Evolutionary conservation across 106 monocot genomes (phyloP).

Genomic region (Phalaenopsis aphrodite): DNA sequence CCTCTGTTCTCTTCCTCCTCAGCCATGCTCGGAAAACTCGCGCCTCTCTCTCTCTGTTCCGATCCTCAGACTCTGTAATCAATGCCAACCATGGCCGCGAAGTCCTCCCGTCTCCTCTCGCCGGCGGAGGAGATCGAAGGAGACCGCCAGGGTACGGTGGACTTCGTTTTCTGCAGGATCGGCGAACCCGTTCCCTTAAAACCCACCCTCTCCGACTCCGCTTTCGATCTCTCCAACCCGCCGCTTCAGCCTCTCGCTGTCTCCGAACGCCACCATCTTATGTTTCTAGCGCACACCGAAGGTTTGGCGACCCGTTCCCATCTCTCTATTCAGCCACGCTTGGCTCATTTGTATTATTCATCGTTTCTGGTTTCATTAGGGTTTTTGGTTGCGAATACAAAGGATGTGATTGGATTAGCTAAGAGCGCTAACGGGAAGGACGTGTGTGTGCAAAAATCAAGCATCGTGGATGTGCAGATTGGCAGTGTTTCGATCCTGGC

Average conservation of each 20-base stretch:
- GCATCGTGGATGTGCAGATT: conserved; percentile 57
- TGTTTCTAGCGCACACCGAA: conserved; percentile 63
- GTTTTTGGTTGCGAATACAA: conserved; percentile 70
- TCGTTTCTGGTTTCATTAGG: conserved; percentile 35
- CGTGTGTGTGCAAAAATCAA: conserved; percentile 27
- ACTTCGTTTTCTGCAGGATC: conserved; percentile 67
- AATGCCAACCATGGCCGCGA: neutral
- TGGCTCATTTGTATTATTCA: neutral
- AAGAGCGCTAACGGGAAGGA: conserved; percentile 47
- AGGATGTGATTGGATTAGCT: conserved; percentile 46
- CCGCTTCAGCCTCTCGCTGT: conserved; percentile 59
- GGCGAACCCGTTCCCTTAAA: conserved; percentile 66
- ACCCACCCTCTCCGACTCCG: conserved; percentile 29
- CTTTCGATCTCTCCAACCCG: conserved; percentile 48
- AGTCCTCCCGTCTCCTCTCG: conserved; percentile 3
- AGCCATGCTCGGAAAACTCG: too few species aligned
- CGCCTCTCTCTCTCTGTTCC: neutral
- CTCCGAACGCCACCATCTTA: conserved; percentile 34
- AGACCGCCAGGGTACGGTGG: conserved; percentile 37
- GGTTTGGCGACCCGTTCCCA: conserved; percentile 18
- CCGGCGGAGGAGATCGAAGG: conserved; percentile 60
- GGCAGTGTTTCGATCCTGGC: conserved; percentile 62
- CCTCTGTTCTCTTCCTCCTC: too few species aligned
- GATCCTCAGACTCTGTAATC: neutral
- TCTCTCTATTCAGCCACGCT: neutral